Base-by-base conservation (phyloP, 106 monocot species). In the Allium sativum region DNA sequence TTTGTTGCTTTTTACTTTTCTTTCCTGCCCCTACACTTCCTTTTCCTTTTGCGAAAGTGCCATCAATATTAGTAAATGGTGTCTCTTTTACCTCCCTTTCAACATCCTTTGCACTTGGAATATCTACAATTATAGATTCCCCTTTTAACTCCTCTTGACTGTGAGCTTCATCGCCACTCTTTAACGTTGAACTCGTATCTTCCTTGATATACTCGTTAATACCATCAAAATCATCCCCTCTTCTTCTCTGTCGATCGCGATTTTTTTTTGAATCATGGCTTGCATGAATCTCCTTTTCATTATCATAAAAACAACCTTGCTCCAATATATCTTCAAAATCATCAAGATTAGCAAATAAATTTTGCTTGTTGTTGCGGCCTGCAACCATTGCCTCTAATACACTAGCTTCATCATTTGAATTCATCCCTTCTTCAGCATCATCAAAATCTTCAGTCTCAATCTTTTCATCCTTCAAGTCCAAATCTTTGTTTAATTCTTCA, bases 361-460 rank as follows among this genome's bases (percentile, higher is more conserved):
- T 67, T 44, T 75, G 85, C 69, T 53, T 78, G 66, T 64, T 70
- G 56, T 69, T 82, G 6, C 44, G 75, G 8, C 85, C 77, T 7
- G 82, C 82, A 21, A 89, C 31, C 93, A 85, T 85, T 19, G 82
- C 78, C 62, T 89, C 82, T 52, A 89, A 85, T 10, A 93, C 43
- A 17, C 51, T 70, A 10, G 42, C 64, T 55, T 78, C 91, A 58
- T 81, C 83, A 50, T 76, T 72, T 10, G 56, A 62, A 63, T 48
- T 64, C 21, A 61, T 6, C 12, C 50, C 53, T 50, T 58, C 45
- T 6, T 70, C 70, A 18, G 12, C 45, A 5, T 17, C 55, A 15
- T 52, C 69, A 2, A 14, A 59, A 64, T 59, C 12, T 47, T 48
- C 74, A 59, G 59, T 56, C 6, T 73, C 73, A 63, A 58, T 55